A percentile compares a stretch with the other conserved stretches of the same genome.
phyloP scores from a whole-genome alignment of 495 filamentous ascomycete species.

The Cetradonia linearis region DNA sequence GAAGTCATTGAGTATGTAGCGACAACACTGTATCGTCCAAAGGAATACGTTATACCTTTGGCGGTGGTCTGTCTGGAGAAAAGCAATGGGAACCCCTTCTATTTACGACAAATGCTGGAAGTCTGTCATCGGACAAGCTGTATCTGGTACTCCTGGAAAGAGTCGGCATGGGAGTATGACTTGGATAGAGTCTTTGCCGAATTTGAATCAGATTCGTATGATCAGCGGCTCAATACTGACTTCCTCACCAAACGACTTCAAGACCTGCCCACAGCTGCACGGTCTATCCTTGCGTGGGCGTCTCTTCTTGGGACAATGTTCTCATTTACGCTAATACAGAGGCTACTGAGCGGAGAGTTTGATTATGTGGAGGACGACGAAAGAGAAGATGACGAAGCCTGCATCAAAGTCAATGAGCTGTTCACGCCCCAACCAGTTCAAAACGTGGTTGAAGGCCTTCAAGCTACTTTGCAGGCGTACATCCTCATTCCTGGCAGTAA shows the following conservation, averaged over 20 bases:
- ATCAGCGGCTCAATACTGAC: slow-evolving; percentile 65
- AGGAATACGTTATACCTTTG: slow-evolving; percentile 50
- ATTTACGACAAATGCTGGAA: slow-evolving; percentile 82
- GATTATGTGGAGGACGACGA: slow-evolving; percentile 41
- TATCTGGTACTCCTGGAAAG: slow-evolving; percentile 79
- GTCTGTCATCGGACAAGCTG: slow-evolving; percentile 75
- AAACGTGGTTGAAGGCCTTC: slow-evolving; percentile 62
- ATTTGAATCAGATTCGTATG: slow-evolving; percentile 65
- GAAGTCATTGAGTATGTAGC: slow-evolving; percentile 70
- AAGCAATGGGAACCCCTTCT: slow-evolving; percentile 57
- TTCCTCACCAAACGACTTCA: slow-evolving; percentile 68
- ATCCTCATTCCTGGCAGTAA: slow-evolving; percentile 63
- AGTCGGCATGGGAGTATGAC: slow-evolving; percentile 71
- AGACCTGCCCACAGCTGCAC: slow-evolving; percentile 59
- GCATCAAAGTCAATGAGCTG: slow-evolving; percentile 26
- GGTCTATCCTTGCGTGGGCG: slow-evolving; percentile 79
- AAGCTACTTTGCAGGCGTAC: slow-evolving; percentile 65
- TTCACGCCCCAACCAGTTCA: slow-evolving; percentile 30
- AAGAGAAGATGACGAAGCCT: slow-evolving; percentile 30
- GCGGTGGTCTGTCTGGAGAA: slow-evolving; percentile 27
- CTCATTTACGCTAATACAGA: slow-evolving; percentile 70
- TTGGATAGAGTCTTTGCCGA: slow-evolving; percentile 72
- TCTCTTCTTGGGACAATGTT: slow-evolving; percentile 69
- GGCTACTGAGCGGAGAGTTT: slow-evolving; percentile 59
- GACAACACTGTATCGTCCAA: slow-evolving; percentile 53